Base-by-base conservation (phyloP, 306 rosid species). In the Arachis hypogaea region DNA sequence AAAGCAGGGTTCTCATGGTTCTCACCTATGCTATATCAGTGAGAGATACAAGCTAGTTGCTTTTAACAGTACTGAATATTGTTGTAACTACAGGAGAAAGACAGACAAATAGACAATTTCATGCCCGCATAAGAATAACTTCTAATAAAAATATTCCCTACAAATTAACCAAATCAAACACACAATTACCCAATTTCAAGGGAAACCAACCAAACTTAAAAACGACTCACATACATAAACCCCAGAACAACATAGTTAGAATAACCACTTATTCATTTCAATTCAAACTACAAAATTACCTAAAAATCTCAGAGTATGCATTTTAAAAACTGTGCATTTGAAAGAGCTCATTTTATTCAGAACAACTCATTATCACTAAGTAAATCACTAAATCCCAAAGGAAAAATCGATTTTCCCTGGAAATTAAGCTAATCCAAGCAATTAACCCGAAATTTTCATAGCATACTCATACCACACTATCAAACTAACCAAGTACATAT, bases 201-300 rank as follows among this genome's bases (percentile, higher is more conserved):
- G 58, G 28, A 12, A n/a, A n/a, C 58, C 6, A 56, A 16, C 11
- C 33, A 18, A 16, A 4, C 28, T 33, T 33, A 33, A 33, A 52
- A 14, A 52, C 28, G 6, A 7, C 36, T 56, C 60, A 22, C 5
- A 36, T 47, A 69, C 58, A 63, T 58, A 22, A 51, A 6, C 12
- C 60, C 36, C 7, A 59, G 60, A 77, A 9, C 42, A 61, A 61
- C 75, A 64, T 81, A 81, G 2, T 30, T 4, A 28, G 67, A 60
- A 66, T 46, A 55, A 7, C 33, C 74, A 66, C 58, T 36, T 44
- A 46, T 5, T 18, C 74, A 59, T 66, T 36, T 44, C 62, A 33
- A 28, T 71, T 51, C 38, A 73, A 52, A 52, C 9, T 3, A 52
- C 58, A 52, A 50, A 47, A 47, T 9, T 9, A 47, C 54, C n/a